A percentile compares a stretch with the other conserved stretches of the same genome.
Evolutionary conservation across 192 early-diverging fungal species (phyloP).

Genomic region (Backusella sp.): DNA sequence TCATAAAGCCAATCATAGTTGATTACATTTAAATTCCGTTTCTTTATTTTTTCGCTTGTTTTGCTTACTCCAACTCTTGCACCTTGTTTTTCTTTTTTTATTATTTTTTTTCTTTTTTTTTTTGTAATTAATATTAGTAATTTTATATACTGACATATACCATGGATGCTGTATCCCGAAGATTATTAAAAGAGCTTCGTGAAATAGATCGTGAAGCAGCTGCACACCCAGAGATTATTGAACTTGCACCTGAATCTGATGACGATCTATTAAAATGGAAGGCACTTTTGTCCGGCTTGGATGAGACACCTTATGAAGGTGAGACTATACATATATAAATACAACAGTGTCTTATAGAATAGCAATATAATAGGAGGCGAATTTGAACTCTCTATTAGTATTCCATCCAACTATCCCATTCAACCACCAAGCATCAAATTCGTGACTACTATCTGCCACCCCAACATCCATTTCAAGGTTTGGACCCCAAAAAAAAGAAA

Average conservation of each 20-base stretch:
- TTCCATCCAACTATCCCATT: slow-evolving; percentile 77
- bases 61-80: background rate
- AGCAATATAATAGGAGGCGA: slow-evolving; percentile 49
- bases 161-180: slow-evolving; percentile 47
- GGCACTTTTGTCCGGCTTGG: slow-evolving; percentile 61
- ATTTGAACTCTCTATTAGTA: slow-evolving; percentile 66
- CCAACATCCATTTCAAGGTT: slow-evolving; percentile 94
- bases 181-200: slow-evolving; percentile 62
- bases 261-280: slow-evolving; percentile 71
- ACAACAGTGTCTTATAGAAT: slow-evolving; percentile 13
- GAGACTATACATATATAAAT: background rate
- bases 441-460: slow-evolving; percentile 79
- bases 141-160: background rate
- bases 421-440: slow-evolving; percentile 77
- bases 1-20: background rate
- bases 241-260: slow-evolving; percentile 61
- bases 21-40: background rate
- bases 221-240: slow-evolving; percentile 52
- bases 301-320: slow-evolving; percentile 74
- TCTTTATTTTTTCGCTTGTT: background rate
- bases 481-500: slow-evolving; percentile 7
- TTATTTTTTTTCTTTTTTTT: background rate
- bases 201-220: slow-evolving; percentile 51
- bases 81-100: background rate
- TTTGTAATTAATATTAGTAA: background rate